Base-by-base conservation (phyloP, 352 stramenopile genomes). In the Phytophthora hybrid region DNA sequence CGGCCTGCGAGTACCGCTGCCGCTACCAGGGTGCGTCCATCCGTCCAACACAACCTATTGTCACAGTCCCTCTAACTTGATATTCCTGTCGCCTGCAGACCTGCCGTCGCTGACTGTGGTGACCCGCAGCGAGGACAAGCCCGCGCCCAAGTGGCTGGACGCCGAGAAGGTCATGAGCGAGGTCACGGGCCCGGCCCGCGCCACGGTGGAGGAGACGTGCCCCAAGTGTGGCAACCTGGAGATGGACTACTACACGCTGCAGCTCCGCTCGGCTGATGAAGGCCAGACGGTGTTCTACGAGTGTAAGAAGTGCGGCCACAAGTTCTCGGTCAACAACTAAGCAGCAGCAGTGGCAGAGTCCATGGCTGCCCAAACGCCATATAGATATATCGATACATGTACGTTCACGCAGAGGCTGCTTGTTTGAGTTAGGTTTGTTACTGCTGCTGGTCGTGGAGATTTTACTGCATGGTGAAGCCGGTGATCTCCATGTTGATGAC, bases 241-340 rank as follows among this genome's bases (percentile, higher is more conserved):
- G 81, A 98, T 99, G 80, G 95, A 98, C 76, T 99, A 99, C 86
- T 99, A 99, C 80, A 99, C 98, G 69, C 96, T 99, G 81, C 98
- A 99, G 84, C 81, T 99, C 74, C 90, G 98, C 69, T 99, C 93
- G 55, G 98, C 98, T 21, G 98, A 99, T 92, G 98, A 99, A 88
- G 98, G 98, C 14, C 98, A 99, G 81, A 99, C 98, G 47, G 98
- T 99, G 9, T 99, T 99, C 82, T 99, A 99, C 83, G 98, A 99
- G 86, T 99, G 98, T 83, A 97, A 97, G 79, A 97, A 98, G 71
- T 99, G 98, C 68, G 90, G 90, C 37, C 88, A 95, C 83, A 93
- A 94, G 74, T 95, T 85, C 78, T 96, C 89, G 16, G 89, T 96
- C 76, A 96, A 96, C 77, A 96, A 94, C 71, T 96, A 94, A 78